These are phyloP conservation scores for Craspedostauros australis DNA, from an alignment of 108 stramenopile genomes.

Conservation along the genomic window DNA sequence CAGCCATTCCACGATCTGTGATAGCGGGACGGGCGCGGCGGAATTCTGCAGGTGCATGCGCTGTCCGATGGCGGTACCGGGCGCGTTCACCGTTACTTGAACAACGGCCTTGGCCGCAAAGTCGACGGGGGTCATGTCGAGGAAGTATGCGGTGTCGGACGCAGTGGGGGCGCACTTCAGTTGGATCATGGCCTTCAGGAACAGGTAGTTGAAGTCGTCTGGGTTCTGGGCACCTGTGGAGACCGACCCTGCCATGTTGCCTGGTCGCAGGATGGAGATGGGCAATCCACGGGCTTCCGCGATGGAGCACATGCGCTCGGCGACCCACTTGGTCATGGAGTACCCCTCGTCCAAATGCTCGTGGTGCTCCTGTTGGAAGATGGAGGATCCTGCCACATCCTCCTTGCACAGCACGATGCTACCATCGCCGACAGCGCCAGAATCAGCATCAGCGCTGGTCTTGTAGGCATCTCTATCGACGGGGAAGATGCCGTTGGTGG, in stretches of 20 bases:
- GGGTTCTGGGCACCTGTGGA: slow-evolving; percentile 51
- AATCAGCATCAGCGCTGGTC: slow-evolving; percentile 24
- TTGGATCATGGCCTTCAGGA: slow-evolving; percentile 42
- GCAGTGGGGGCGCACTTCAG: slow-evolving; percentile 26
- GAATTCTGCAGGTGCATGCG: slow-evolving; percentile 23
- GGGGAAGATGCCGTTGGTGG: slow-evolving; percentile 73
- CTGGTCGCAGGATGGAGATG: slow-evolving; percentile 50
- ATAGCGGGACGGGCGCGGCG: slow-evolving; percentile 12
- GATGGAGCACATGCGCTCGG: slow-evolving; percentile 57
- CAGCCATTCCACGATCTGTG: slow-evolving; percentile 12
- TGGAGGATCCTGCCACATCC: too few relatives aligned
- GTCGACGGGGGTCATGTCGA: slow-evolving; percentile 75
- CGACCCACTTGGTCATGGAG: slow-evolving; percentile 76
- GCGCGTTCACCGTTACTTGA: slow-evolving; percentile 22
- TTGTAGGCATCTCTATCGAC: slow-evolving; percentile 27
- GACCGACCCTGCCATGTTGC: slow-evolving; percentile 59
- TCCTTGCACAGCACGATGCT: slow-evolving; percentile 25
- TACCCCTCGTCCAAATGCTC: slow-evolving; percentile 49
- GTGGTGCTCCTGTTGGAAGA: slow-evolving; percentile 10
- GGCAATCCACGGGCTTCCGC: slow-evolving; percentile 59
- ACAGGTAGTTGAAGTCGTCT: slow-evolving; percentile 62
- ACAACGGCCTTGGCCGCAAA: slow-evolving; percentile 68
- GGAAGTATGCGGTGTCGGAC: slow-evolving; percentile 22
- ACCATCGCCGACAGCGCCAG: too few relatives aligned
- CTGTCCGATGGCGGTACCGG: slow-evolving; percentile 17